Percentiles rank a stretch among this genome's conserved stretches.
These are phyloP conservation scores for Phaeoacremonium minimum DNA, from an alignment of 2,329 filamentous ascomycete genomes.

Conservation along the genomic window DNA sequence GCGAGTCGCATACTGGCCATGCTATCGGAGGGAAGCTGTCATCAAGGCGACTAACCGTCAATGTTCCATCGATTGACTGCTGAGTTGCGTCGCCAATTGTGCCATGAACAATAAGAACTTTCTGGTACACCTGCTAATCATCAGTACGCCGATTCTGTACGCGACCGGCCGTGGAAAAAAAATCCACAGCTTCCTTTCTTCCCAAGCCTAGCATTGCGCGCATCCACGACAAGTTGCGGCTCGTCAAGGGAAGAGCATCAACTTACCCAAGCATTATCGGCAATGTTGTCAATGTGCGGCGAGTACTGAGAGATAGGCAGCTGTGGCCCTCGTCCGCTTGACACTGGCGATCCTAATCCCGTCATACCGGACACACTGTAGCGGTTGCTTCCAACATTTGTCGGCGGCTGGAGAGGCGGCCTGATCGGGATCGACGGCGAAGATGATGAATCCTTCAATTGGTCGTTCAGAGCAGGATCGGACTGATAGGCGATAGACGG, in stretches of 20 bases:
- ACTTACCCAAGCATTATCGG: conserved; percentile 81
- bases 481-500: conserved; percentile 67
- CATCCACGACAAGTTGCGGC: no score
- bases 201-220: no score
- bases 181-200: no score
- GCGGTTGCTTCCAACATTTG: conserved; percentile 42
- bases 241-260: no score
- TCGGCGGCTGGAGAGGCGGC: conserved; percentile 29
- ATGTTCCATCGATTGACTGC: conserved; percentile 68
- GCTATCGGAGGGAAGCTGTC: conserved; percentile 76
- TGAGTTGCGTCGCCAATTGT: conserved; percentile 70
- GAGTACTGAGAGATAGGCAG: conserved; percentile 73
- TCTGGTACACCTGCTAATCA: conserved; percentile 74
- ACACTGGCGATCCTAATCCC: conserved; percentile 51
- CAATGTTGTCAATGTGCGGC: conserved; percentile 72
- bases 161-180: no score
- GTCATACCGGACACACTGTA: conserved; percentile 62
- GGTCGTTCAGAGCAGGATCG: conserved; percentile 61
- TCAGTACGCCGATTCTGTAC: no score
- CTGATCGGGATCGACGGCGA: conserved; percentile 23
- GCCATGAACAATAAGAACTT: conserved; percentile 77
- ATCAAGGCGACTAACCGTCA: conserved; percentile 78
- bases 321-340: conserved; percentile 46
- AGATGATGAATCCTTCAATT: conserved; percentile 41
- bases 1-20: conserved; percentile 85